Evolutionary conservation across 805 yeast species (phyloP), one percentile per base, ranked within the genome.

Genomic region (Cyberlindnera mississippiensis): DNA sequence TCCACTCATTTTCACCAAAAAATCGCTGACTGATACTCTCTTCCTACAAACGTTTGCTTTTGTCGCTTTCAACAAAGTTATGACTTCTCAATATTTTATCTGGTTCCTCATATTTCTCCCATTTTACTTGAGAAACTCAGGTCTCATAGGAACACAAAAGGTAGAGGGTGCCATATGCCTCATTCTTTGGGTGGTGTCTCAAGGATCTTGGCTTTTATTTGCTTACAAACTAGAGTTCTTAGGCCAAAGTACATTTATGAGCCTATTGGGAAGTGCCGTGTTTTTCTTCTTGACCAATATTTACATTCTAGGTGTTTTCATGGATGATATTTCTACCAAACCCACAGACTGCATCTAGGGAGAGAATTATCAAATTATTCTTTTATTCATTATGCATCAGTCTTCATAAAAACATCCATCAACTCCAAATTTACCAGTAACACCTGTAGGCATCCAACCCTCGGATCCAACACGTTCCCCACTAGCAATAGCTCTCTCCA

Each of bases 61-160:
- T 62, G 89, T 85, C 14, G 68, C 86, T 1, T 84, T 76, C 63
- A 85, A 85, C 64, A 85, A 85, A 62, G 93, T 85, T 17, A 81
- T 88, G 55, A 93, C 99, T 0, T 87, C 96, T 1, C 99, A 93
- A 66, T 93, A 93, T 63, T 93, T 93, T 63, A 78, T 91, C 48
- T 93, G 99, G 99, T 93, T 84, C 56, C 65, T 93, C 52, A 85
- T 89, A 12, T 78, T 90, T 50, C 61, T 91, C 33, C 98, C 99
- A 2, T 76, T 85, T 41, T 82, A 68, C 53, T 59, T 88, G 7
- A 68, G 81, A 2, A 57, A 64, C 8, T 69, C 87, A 0, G 59
- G 54, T 2, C 49, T 73, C 2, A 44, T 64, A 1, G 46, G 59
- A 0, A 46, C 41, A 0, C 40, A 53, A 4, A 59, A 59, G 36